Evolutionary conservation across 2,329 filamentous ascomycete species (phyloP).

Genomic region (Macrophomina phaseolina): DNA sequence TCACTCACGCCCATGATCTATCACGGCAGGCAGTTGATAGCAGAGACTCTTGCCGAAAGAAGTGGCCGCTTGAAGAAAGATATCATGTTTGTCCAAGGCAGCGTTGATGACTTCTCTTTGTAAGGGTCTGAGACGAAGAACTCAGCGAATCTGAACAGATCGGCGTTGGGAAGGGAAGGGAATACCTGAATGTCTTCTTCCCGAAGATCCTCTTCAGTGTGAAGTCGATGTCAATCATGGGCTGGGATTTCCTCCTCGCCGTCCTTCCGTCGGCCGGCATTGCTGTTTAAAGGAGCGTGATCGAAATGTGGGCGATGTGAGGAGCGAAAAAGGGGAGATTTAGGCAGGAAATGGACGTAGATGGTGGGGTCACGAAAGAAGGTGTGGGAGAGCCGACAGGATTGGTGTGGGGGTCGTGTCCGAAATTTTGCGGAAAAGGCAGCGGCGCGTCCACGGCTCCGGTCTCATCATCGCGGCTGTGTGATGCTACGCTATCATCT

Average conservation of each 20-base stretch:
- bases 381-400: background rate
- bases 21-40: slow-evolving; percentile 88
- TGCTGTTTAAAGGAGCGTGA: background rate
- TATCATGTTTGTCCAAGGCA: slow-evolving; percentile 81
- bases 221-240: slow-evolving; percentile 69
- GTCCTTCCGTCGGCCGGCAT: slow-evolving; percentile 42
- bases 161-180: slow-evolving; percentile 27
- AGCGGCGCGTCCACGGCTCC: background rate
- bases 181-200: slow-evolving; percentile 73
- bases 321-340: background rate
- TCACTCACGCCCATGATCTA: slow-evolving; percentile 79
- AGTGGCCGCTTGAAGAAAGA: slow-evolving; percentile 89
- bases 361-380: background rate
- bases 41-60: slow-evolving; percentile 93
- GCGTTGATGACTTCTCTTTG: slow-evolving; percentile 88
- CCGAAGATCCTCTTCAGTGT: slow-evolving; percentile 75
- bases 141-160: background rate
- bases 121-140: slow-evolving; percentile 65
- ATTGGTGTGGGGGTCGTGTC: background rate
- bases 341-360: background rate
- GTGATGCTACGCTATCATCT: background rate
- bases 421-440: background rate
- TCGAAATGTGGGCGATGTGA: too few relatives aligned
- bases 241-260: slow-evolving; percentile 35
- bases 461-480: background rate